Evolutionary conservation across 257 asterid species (phyloP).

Genomic region (Solanum okadae): DNA sequence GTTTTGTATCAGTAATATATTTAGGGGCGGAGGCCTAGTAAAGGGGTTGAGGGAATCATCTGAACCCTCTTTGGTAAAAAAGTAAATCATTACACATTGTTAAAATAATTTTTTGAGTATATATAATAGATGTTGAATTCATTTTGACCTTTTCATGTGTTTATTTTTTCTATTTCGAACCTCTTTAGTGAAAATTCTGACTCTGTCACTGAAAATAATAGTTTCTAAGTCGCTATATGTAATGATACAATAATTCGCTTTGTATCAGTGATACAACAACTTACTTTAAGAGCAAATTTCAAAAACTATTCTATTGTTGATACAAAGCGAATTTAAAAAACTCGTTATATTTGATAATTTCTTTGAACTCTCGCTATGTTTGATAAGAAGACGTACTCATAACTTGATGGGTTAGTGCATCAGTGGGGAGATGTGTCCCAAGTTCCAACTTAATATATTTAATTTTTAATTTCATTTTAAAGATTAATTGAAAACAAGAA

Average conservation of each 20-base stretch:
- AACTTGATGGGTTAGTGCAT: neutral
- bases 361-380: neutral
- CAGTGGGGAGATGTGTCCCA: neutral
- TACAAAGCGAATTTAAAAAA: too few relatives aligned
- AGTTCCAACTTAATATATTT: neutral
- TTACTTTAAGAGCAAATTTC: too few relatives aligned
- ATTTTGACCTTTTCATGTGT: too few relatives aligned
- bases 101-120: too few relatives aligned
- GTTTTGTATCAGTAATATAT: neutral
- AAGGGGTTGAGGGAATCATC: neutral
- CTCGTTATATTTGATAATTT: neutral
- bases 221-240: neutral
- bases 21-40: neutral
- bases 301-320: too few relatives aligned
- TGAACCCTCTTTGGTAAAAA: neutral
- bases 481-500: neutral
- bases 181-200: too few relatives aligned
- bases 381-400: neutral
- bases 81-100: too few relatives aligned
- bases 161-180: too few relatives aligned
- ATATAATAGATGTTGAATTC: too few relatives aligned
- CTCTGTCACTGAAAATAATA: fast-evolving
- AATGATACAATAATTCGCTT: neutral
- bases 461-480: too few relatives aligned
- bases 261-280: neutral